These are phyloP conservation scores for Leccinum rimulosum DNA, from an alignment of 768 basidiomycete species.

Conservation along the genomic window DNA sequence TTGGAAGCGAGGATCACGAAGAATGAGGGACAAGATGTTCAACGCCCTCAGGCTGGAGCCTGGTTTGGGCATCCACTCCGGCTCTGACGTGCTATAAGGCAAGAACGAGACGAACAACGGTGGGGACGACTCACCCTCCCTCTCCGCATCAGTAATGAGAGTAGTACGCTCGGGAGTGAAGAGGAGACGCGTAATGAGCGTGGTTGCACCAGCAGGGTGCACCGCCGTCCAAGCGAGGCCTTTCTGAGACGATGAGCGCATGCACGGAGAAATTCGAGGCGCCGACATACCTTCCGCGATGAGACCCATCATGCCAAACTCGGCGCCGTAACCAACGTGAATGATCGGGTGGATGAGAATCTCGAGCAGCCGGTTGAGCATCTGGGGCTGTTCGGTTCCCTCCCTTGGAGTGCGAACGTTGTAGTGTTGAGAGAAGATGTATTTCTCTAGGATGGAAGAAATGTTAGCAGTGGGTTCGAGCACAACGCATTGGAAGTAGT, in stretches of 20 bases:
- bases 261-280: no score
- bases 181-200: slow-evolving; percentile 35
- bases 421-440: slow-evolving; percentile 51
- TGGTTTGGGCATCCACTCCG: slow-evolving; percentile 30
- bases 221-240: slow-evolving; percentile 31
- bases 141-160: slow-evolving; percentile 23
- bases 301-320: slow-evolving; percentile 62
- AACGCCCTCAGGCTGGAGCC: slow-evolving; percentile 43
- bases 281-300: slow-evolving; percentile 41
- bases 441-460: slow-evolving; percentile 53
- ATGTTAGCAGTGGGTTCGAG: slow-evolving; percentile 30
- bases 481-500: slow-evolving; percentile 31
- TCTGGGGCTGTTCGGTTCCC: slow-evolving; percentile 43
- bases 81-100: slow-evolving; percentile 12
- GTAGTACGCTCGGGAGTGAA: slow-evolving; percentile 24
- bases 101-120: neutral
- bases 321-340: slow-evolving; percentile 59
- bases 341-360: slow-evolving; percentile 68
- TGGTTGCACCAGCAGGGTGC: slow-evolving; percentile 38
- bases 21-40: slow-evolving; percentile 52
- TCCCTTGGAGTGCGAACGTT: slow-evolving; percentile 38
- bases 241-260: no score
- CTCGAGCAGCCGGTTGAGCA: slow-evolving; percentile 58
- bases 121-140: slow-evolving; percentile 5
- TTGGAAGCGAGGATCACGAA: slow-evolving; percentile 44